Base-by-base conservation (phyloP, 345 rosid species). In the Moringa oleifera region DNA sequence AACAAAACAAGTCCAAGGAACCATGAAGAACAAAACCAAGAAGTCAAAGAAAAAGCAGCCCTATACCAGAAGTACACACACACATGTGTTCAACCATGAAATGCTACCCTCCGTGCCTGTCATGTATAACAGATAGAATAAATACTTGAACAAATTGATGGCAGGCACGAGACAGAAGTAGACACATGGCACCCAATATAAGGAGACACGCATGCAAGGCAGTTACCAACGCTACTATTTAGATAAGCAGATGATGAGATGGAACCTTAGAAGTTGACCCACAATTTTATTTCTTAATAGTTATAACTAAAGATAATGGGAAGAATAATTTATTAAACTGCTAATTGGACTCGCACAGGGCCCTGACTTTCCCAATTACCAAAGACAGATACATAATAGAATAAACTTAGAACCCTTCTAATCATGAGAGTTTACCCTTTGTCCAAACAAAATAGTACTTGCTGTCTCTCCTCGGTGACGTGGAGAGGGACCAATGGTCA, bases 391-490 rank as follows among this genome's bases (percentile, higher is more conserved):
- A 33, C 11, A 41, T 11, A 41, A 41, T 41, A 41, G 47, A 41
- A 1, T 41, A 4, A 41, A 41, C 12, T 33, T 1, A 5, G 47
- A 41, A 5, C 47, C 47, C 12, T 7, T 41, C 12, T 15, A 41
- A 41, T 51, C 21, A 55, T 22, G 70, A 67, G 55, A 74, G 59
- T 84, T 41, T 70, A 85, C 96, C 87, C 96, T 82, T 78, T 89
- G 96, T 53, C 96, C 96, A 80, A 89, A 89, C 80, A 84, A 72
- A 76, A 89, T 89, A 18, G 96, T 89, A 68, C 93, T 89, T 53
- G 91, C 72, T 63, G 96, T 89, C 80, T 89, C 96, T 80, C 93
- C 96, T 68, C 93, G 84, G 65, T 89, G 93, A 25, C 91, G 87
- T 7, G 93, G 96, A 53, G 96, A 89, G 58, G 96, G 93, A 57